Conservation (phyloP, 1,139 yeast genomes). For the Pichia sp. region DNA sequence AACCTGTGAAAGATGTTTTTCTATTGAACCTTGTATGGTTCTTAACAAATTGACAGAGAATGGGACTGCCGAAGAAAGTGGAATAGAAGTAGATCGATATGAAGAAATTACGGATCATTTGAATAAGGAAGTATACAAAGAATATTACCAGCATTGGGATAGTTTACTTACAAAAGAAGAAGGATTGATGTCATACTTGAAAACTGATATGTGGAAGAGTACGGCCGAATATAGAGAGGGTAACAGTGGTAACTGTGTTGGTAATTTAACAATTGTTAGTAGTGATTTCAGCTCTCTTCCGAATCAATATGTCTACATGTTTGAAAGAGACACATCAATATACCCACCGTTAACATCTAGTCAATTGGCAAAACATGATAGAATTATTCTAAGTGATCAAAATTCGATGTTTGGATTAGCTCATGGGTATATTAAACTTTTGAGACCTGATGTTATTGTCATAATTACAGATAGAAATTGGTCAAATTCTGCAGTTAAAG, state of each 20-base stretch:
- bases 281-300: conserved; percentile 30
- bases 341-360: conserved; percentile 35
- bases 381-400: conserved; percentile 77
- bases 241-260: conserved; percentile 58
- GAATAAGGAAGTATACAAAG: conserved; percentile 39
- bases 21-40: conserved; percentile 65
- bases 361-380: conserved; percentile 51
- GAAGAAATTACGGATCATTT: conserved; percentile 52
- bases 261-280: conserved; percentile 40
- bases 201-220: conserved; percentile 68
- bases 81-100: conserved; percentile 46
- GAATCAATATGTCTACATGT: conserved; percentile 45
- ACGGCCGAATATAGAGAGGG: conserved; percentile 61
- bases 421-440: conserved; percentile 51
- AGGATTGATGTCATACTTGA: conserved; percentile 48
- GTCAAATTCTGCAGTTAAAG: conserved; percentile 41
- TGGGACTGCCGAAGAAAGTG: conserved; percentile 48
- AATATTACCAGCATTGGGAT: conserved; percentile 75
- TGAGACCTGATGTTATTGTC: conserved; percentile 39
- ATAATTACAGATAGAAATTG: conserved; percentile 54
- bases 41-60: conserved; percentile 58
- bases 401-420: conserved; percentile 74
- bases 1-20: conserved; percentile 68
- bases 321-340: conserved; percentile 36
- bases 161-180: conserved; percentile 73